phyloP scores from a whole-genome alignment of 345 rosid species.

The Carallia brachiata region DNA sequence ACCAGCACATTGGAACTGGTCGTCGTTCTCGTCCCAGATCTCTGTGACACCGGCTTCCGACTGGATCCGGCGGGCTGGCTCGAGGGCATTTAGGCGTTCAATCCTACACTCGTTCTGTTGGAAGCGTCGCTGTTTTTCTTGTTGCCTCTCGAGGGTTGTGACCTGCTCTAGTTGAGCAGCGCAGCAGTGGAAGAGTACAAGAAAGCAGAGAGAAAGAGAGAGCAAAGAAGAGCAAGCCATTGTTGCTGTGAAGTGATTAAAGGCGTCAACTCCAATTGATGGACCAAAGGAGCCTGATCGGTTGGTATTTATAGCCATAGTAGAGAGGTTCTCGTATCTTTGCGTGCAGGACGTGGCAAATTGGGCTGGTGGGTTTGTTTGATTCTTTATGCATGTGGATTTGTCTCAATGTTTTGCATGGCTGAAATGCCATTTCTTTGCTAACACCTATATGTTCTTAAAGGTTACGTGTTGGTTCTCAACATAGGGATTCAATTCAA shows the following conservation, averaged over 20 bases:
- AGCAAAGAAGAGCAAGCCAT: conserved; percentile 20
- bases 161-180: neutral
- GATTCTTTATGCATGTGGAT: conserved; percentile 6
- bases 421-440: neutral
- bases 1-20: conserved; percentile 43
- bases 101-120: conserved; percentile 29
- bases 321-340: neutral
- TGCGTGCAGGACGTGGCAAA: conserved; percentile 18
- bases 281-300: neutral
- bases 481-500: neutral
- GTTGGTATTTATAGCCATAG: conserved; percentile 3
- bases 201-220: conserved; percentile 8
- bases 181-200: conserved; percentile 9
- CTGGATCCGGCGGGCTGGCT: conserved; percentile 27
- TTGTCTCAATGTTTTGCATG: conserved; percentile 13
- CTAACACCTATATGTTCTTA: conserved; percentile 6
- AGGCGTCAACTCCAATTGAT: neutral
- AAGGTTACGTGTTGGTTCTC: conserved; percentile 4
- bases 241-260: too few species aligned
- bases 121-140: conserved; percentile 7
- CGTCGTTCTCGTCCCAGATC: conserved; percentile 39
- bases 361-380: neutral
- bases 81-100: conserved; percentile 20
- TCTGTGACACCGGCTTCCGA: conserved; percentile 42
- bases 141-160: too few species aligned